Base-by-base conservation (phyloP, 805 yeast genomes). In the Wickerhamiella nectarea region DNA sequence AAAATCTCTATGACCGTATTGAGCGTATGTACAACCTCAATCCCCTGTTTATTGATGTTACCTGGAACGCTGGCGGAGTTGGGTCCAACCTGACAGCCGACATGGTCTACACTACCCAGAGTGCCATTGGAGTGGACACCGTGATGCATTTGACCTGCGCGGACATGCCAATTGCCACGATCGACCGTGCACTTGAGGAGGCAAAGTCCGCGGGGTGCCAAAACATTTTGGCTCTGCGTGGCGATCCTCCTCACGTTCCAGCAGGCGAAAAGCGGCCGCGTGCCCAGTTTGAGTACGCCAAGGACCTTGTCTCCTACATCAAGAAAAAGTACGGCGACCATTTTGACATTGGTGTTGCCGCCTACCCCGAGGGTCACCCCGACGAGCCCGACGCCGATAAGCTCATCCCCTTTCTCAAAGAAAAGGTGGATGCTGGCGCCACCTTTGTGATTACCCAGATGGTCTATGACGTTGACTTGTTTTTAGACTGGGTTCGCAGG, bases 61-160 rank as follows among this genome's bases (percentile, higher is more conserved):
- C 98, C 1, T 91, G 98, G 98, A 89, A 89, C 57, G 98, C 98
- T 3, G 98, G 98, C 34, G 97, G 97, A 5, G 71, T 93, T 22
- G 64, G 80, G 40, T 78, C 93, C 11, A 75, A 76, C 35, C 66
- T 86, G 50, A 86, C 98, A 19, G 80, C 86, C 28, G 97, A 91
- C 52, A 79, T 91, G 74, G 93, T 91, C 4, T 74, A 85, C 52
- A 85, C 94, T 2, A 75, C 96, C 0, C 94, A 87, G 53, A 77
- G 87, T 2, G 87, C 85, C 2, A 68, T 87, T 44, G 96, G 96
- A 7, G 67, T 89, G 48, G 97, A 89, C 56, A 89, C 97, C 0
- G 91, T 97, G 60, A 87, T 91, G 95, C 98, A 91, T 62, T 69
- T 91, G 63, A 91, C 98, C 2, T 91, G 98, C 58, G 86, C 96